Conservation (phyloP, 129 eudicot species). For the Smallanthus sonchifolius region DNA sequence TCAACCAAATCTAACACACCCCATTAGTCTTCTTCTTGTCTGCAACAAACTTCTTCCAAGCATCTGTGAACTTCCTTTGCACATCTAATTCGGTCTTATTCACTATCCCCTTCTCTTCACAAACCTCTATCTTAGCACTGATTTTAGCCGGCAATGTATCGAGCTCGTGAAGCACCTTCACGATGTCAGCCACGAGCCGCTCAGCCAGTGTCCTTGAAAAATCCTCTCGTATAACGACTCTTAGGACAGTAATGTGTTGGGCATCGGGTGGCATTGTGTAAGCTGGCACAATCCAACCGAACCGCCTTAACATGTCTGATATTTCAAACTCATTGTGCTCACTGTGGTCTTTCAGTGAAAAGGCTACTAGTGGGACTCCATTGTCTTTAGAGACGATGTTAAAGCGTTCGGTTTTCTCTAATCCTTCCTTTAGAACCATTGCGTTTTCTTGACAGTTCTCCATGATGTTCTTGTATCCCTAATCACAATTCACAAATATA, state of each 20-base stretch:
- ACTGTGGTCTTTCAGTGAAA: slow-evolving; percentile 67
- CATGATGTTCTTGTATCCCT: slow-evolving; percentile 80
- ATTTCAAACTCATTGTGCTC: slow-evolving; percentile 76
- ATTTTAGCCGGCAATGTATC: slow-evolving; percentile 54
- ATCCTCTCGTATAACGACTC: slow-evolving; percentile 81
- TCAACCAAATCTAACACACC: slow-evolving; percentile 46
- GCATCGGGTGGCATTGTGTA: slow-evolving; percentile 91
- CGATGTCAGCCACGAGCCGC: slow-evolving; percentile 58
- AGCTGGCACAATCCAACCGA: slow-evolving; percentile 93
- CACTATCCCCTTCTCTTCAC: slow-evolving; percentile 21
- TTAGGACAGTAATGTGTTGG: slow-evolving; percentile 64
- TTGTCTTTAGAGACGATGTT: slow-evolving; percentile 64
- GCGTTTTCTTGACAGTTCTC: slow-evolving; percentile 82
- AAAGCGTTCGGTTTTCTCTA: slow-evolving; percentile 60
- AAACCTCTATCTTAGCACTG: slow-evolving; percentile 38
- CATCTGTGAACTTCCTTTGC: slow-evolving; percentile 55
- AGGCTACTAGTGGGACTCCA: slow-evolving; percentile 83
- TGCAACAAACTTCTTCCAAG: slow-evolving; percentile 78
- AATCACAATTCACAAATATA: not conserved
- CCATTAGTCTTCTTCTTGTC: slow-evolving; percentile 77
- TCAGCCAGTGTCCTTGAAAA: slow-evolving; percentile 79
- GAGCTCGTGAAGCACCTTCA: slow-evolving; percentile 67
- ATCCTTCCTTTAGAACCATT: slow-evolving; percentile 46
- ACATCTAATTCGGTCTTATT: slow-evolving; percentile 40
- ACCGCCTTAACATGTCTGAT: slow-evolving; percentile 76